Conservation (phyloP, 495 filamentous ascomycete genomes). For the Penicillium simplicissimum region DNA sequence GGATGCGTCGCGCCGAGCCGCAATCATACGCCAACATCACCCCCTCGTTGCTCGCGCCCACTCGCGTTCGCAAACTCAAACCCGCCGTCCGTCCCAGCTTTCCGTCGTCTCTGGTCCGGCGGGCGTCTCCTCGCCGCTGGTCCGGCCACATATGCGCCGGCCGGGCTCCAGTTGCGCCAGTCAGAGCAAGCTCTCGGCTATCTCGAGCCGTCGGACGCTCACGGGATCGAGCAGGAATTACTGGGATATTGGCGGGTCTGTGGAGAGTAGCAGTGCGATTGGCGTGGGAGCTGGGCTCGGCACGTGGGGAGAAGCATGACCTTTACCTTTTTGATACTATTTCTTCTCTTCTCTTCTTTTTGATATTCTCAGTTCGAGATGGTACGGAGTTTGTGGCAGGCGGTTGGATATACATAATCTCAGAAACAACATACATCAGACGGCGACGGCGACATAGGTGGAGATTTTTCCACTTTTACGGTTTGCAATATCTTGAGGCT, state of each 20-base stretch:
- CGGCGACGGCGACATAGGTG: neutral
- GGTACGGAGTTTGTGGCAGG: neutral
- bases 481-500: neutral
- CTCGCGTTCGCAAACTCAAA: conserved; percentile 48
- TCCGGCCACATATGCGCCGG: conserved; percentile 50
- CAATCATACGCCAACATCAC: conserved; percentile 80
- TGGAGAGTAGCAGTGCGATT: conserved; percentile 70
- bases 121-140: conserved; percentile 43
- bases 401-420: neutral
- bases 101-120: conserved; percentile 45
- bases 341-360: neutral
- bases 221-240: conserved; percentile 71
- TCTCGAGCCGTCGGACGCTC: conserved; percentile 53
- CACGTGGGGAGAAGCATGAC: conserved; percentile 70
- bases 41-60: conserved; percentile 68
- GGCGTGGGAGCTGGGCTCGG: conserved; percentile 64
- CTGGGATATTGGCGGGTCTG: conserved; percentile 83
- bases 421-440: neutral
- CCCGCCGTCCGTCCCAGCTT: conserved; percentile 52
- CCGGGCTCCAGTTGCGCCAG: conserved; percentile 72
- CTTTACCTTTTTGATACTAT: neutral
- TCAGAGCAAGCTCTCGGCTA: conserved; percentile 66
- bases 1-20: conserved; percentile 73
- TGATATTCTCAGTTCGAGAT: neutral
- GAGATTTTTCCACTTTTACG: neutral